Evolutionary conservation across 106 monocot species (phyloP).

Genomic region (Allium fistulosum): DNA sequence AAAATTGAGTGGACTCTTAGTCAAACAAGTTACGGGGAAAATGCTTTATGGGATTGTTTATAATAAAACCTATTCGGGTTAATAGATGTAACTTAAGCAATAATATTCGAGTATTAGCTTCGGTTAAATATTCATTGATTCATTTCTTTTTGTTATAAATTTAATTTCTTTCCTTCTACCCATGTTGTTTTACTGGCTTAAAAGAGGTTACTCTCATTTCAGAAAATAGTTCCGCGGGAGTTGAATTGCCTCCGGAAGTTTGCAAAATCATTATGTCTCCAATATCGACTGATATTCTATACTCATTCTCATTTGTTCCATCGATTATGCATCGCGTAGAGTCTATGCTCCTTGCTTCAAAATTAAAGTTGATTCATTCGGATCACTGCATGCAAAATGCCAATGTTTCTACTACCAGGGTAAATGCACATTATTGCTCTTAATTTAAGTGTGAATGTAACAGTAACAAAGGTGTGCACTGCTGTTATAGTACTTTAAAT

Average conservation of each 20-base stretch:
- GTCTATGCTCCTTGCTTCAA: slow-evolving; percentile 38
- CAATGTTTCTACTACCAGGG: slow-evolving; percentile 32
- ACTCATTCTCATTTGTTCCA: slow-evolving; percentile 38
- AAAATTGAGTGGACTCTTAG: too few relatives aligned
- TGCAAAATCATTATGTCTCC: slow-evolving; percentile 48
- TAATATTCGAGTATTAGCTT: too few relatives aligned
- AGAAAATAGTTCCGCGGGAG: slow-evolving; percentile 12
- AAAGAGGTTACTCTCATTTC: background rate
- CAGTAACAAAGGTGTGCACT: background rate
- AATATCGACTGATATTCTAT: slow-evolving; percentile 19
- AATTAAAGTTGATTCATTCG: slow-evolving; percentile 17
- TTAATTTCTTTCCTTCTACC: too few relatives aligned
- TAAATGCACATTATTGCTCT: slow-evolving; percentile 2
- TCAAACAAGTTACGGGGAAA: too few relatives aligned
- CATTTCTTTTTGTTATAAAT: too few relatives aligned
- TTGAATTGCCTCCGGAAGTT: slow-evolving; percentile 73
- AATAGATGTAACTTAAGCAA: too few relatives aligned
- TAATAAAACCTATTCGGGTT: too few relatives aligned
- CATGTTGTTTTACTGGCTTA: too few relatives aligned
- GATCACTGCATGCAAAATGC: slow-evolving; percentile 19
- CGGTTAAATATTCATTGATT: too few relatives aligned
- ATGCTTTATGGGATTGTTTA: too few relatives aligned
- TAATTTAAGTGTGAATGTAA: slow-evolving; percentile 3
- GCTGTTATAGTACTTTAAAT: too few relatives aligned
- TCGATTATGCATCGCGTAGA: slow-evolving; percentile 59